Evolutionary conservation across 164 flowering plant species (phyloP).

Genomic region (Magnolia sinica): DNA sequence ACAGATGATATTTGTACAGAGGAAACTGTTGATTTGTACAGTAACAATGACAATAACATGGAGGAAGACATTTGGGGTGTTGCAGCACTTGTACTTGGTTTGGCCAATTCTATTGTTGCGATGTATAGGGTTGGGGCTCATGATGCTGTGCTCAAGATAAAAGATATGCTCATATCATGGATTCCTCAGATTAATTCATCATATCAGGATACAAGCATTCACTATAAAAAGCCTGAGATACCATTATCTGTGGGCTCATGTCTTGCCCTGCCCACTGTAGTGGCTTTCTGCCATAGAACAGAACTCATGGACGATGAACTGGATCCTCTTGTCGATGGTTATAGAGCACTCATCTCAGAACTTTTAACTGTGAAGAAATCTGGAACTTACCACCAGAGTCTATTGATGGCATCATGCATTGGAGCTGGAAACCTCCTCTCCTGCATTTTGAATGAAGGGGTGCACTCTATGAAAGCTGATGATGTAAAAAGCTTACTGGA

Average conservation of each 20-base stretch:
- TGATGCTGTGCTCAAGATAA: constrained; percentile 63
- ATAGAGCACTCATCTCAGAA: constrained; percentile 58
- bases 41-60: constrained; percentile 29
- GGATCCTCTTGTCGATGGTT: constrained; percentile 51
- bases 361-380: constrained; percentile 51
- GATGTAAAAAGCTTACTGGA: constrained; percentile 47
- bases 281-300: constrained; percentile 65
- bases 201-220: constrained; percentile 16
- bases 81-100: constrained; percentile 80
- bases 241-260: constrained; percentile 69
- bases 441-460: constrained; percentile 66
- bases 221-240: constrained; percentile 24
- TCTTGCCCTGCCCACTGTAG: constrained; percentile 70
- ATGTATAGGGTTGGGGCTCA: constrained; percentile 58
- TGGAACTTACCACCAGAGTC: constrained; percentile 52
- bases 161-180: constrained; percentile 62
- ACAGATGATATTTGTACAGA: constrained; percentile 19
- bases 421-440: constrained; percentile 88
- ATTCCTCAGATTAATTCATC: constrained; percentile 39
- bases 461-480: constrained; percentile 48
- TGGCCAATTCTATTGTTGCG: constrained; percentile 63
- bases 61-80: constrained; percentile 90
- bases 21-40: constrained; percentile 21
- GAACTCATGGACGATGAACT: constrained; percentile 71
- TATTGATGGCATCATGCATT: constrained; percentile 75